phyloP scores from a whole-genome alignment of 139 green algal genomes.

The Limnomonas spitsbergensis region DNA sequence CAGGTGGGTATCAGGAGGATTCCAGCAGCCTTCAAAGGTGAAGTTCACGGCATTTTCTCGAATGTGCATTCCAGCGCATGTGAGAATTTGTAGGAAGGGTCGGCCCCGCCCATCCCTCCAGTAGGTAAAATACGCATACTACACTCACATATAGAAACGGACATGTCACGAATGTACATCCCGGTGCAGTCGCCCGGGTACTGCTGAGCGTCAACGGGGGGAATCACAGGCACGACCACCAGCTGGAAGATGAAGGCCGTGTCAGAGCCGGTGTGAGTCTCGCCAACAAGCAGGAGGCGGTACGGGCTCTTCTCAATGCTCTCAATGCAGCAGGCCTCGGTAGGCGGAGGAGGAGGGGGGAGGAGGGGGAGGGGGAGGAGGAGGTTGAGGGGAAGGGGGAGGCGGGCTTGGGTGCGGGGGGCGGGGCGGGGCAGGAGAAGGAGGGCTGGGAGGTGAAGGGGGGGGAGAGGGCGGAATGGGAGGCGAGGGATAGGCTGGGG shows the following conservation, averaged over 20 bases:
- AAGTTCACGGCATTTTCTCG: too few species aligned
- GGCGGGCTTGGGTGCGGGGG: background rate
- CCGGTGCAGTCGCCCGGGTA: conserved; percentile 23
- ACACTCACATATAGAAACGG: conserved; percentile 36
- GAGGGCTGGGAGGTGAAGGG: conserved; percentile 9
- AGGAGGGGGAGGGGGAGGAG: conserved; percentile 27
- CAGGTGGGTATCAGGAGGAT: too few species aligned
- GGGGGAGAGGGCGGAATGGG: background rate
- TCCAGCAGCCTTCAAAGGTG: too few species aligned
- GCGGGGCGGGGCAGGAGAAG: conserved; percentile 9
- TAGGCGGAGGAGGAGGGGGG: too few species aligned
- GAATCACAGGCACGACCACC: conserved; percentile 13
- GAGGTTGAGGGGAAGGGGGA: too few species aligned
- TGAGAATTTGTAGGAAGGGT: too few species aligned
- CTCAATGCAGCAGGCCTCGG: conserved; percentile 35
- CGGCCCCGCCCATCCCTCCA: too few species aligned
- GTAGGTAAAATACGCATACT: too few species aligned
- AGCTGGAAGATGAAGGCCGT: conserved; percentile 43
- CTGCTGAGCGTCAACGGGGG: background rate
- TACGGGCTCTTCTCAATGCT: conserved; percentile 32
- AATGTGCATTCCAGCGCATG: too few species aligned
- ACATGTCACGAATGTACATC: conserved; percentile 39
- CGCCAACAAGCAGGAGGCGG: conserved; percentile 26
- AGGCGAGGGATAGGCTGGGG: background rate
- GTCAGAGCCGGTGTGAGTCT: conserved; percentile 28